Conservation (phyloP, 164 flowering plant species). For the Magnolia kwangsiensis region DNA sequence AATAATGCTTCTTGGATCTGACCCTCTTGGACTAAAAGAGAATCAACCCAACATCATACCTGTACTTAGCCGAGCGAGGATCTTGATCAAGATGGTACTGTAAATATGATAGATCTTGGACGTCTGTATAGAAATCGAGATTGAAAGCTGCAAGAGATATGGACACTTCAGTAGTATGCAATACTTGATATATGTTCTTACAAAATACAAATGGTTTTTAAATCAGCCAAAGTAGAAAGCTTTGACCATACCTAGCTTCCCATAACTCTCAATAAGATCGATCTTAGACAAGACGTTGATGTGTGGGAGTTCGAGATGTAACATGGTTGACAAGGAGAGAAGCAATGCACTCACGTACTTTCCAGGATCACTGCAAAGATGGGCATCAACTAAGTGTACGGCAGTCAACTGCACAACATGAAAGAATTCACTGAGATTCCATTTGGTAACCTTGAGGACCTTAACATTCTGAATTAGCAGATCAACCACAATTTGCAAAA, state of each 20-base stretch:
- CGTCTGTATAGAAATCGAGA: constrained; percentile 89
- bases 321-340: constrained; percentile 85
- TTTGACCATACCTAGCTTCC: constrained; percentile 67
- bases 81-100: constrained; percentile 76
- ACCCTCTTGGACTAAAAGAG: neutral
- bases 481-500: neutral
- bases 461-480: neutral
- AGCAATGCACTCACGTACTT: constrained; percentile 92
- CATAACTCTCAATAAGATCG: constrained; percentile 89
- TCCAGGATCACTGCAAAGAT: constrained; percentile 94
- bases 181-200: neutral
- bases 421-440: constrained; percentile 1
- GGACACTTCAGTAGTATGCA: neutral
- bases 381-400: constrained; percentile 88
- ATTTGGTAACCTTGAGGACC: neutral
- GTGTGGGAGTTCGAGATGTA: constrained; percentile 93
- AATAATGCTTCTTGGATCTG: neutral
- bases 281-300: constrained; percentile 93
- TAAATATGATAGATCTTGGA: constrained; percentile 81
- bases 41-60: constrained; percentile 35
- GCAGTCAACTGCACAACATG: constrained; percentile 69
- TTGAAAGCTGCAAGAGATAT: constrained; percentile 65
- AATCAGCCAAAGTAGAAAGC: neutral
- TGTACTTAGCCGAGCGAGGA: constrained; percentile 81
- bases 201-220: neutral